A percentile compares a stretch with the other conserved stretches of the same genome.
Evolutionary conservation across 208 protist species (phyloP).

Genomic region (Trypanosoma cruzi): DNA sequence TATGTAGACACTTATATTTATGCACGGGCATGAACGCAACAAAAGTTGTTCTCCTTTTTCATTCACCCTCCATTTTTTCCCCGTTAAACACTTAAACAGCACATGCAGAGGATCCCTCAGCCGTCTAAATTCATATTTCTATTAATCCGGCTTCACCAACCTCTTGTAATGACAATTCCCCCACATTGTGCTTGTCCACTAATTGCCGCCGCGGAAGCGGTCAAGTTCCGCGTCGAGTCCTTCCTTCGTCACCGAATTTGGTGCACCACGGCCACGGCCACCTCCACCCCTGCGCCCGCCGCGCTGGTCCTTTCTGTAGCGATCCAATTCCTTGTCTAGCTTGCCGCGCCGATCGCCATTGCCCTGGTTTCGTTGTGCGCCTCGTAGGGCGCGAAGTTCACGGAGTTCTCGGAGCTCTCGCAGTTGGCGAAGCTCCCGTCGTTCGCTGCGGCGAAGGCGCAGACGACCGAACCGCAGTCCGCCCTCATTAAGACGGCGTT

Average conservation of each 20-base stretch:
- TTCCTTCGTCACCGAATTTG: conserved; percentile 39
- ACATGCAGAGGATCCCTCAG: not conserved
- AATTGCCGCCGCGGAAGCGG: conserved; percentile 58
- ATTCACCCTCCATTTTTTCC: not conserved
- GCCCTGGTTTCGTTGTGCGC: not conserved
- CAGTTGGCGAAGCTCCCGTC: conserved; percentile 14
- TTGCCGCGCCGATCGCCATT: conserved; percentile 14
- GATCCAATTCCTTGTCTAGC: conserved; percentile 24
- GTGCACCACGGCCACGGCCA: conserved; percentile 29
- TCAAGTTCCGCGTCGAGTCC: conserved; percentile 84
- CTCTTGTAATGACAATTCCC: not conserved
- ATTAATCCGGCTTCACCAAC: not conserved
- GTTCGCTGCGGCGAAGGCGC: conserved; percentile 31
- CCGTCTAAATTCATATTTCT: not conserved
- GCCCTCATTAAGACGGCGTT: conserved; percentile 6
- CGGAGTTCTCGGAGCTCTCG: conserved; percentile 22
- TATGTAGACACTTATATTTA: not conserved
- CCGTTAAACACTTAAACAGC: not conserved
- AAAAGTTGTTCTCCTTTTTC: not conserved
- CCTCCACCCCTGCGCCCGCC: conserved; percentile 16
- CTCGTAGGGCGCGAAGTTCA: conserved; percentile 12
- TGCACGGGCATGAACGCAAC: not conserved
- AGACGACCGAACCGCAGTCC: conserved; percentile 30
- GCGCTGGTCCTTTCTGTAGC: conserved; percentile 21
- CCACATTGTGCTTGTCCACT: conserved; percentile 15